Evolutionary conservation across 148 eudicot genomes (phyloP), one percentile per base, ranked within the genome.

Genomic region (Simmondsia chinensis): DNA sequence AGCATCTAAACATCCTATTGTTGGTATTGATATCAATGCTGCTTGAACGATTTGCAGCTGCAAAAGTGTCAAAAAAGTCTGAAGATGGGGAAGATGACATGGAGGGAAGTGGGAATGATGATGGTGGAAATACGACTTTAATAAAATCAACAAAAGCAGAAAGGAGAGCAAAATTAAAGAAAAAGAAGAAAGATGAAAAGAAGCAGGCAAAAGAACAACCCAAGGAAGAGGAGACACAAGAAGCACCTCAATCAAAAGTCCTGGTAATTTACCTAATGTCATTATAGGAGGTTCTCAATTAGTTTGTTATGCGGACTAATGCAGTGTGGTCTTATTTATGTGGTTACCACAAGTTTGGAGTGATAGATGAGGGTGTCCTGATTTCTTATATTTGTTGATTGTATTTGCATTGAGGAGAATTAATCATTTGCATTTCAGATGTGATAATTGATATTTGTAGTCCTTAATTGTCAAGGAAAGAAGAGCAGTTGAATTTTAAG

Each of bases 131-230:
- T 46, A 49, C 29, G 22, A 60, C 76, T 49, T 33, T 60, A 6
- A 50, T 76, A 59, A 76, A 66, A 58, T 46, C 72, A 59, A 79
- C 68, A 13, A 91, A 85, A 57, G 63, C 81, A 1, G 97, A 91
- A 59, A 85, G 80, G 71, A 70, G 85, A 37, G 93, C 87, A 2
- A 91, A 85, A 54, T 22, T 75, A 19, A 85, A 91, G 69, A 85
- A 76, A 61, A 30, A 59, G 71, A 91, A 57, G 66, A 85, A 75
- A 48, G 97, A 85, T 61, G 88, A 77, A 36, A 91, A 91, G 69
- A 79, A 79, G 70, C 94, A 72, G 46, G 72, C 37, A 7, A 85
- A 84, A 59, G 83, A 79, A 53, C 59, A 17, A n/a, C 48, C 47
- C 39, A 25, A 59, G 16, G 26, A 33, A 20, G 83, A 81, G 46